Evolutionary conservation across 805 yeast species (phyloP).

Genomic region (Wickerhamiella occidentalis): DNA sequence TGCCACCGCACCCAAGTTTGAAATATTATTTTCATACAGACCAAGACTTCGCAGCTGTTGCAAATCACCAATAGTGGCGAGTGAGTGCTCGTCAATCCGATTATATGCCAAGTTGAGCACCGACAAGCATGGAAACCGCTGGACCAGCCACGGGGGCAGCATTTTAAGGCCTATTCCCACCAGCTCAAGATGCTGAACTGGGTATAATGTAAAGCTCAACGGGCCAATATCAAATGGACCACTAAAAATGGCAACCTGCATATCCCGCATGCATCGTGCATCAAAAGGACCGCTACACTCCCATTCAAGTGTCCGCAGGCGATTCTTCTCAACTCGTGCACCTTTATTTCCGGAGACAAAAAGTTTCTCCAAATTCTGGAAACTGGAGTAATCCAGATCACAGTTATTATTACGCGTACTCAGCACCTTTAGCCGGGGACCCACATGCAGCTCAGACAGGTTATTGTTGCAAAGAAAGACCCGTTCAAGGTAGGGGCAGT

Average conservation of each 20-base stretch:
- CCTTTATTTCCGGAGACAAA: neutral
- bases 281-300: neutral
- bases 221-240: neutral
- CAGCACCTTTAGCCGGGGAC: neutral
- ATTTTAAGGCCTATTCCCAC: neutral
- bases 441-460: neutral
- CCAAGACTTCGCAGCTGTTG: neutral
- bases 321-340: neutral
- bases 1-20: neutral
- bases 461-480: neutral
- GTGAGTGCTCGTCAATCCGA: neutral
- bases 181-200: slow-evolving; percentile 3
- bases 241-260: neutral
- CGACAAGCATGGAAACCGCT: slow-evolving; percentile 1
- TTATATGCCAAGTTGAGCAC: neutral
- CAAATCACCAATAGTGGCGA: neutral
- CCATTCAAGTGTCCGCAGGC: neutral
- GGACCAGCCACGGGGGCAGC: neutral
- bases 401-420: neutral
- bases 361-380: neutral
- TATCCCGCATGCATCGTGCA: neutral
- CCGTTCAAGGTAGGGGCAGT: neutral
- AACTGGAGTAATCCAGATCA: neutral
- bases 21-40: neutral
- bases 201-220: neutral